Evolutionary conservation across 768 basidiomycete genomes (phyloP), one percentile per base, ranked within the genome.

Genomic region (Russula emetica): DNA sequence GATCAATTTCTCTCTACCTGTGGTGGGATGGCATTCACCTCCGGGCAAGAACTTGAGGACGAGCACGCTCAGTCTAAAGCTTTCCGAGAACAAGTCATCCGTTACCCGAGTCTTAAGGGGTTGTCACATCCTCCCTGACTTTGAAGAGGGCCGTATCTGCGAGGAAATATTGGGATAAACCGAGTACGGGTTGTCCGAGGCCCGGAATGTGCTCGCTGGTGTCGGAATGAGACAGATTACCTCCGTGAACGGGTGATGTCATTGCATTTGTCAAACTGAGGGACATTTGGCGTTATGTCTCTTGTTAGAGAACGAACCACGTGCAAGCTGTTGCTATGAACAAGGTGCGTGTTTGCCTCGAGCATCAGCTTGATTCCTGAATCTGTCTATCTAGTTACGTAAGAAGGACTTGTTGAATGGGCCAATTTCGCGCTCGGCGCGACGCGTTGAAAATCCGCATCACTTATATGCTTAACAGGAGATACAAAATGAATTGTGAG

Each of bases 231-330:
- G 79, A 92, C 88, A 3, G 86, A 90, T 55, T 89, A 95, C 74
- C 80, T 98, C 71, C 85, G 95, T 56, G 92, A 94, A 69, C 80
- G 75, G 88, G 98, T 28, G 88, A 90, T 70, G 87, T 84, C 55
- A 89, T 84, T 69, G 89, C 88, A 32, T 98, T 98, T 76, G 80
- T 85, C 69, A 90, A 90, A 75, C 82, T 98, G 67, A 88, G 93
- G 93, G 69, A 94, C 95, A 10, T 98, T 98, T 76, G 96, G 95
- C 1, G 94, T 98, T 50, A 96, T 98, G 20, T 90, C 88, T 13
- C 84, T 99, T 55, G 96, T 97, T 42, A 85, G 81, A 74, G 94
- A 97, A 76, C 83, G 82, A 69, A 79, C n/a, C 30, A 84, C 86
- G 5, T 90, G 92, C 20, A 83, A 85, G 65, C 78, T 98, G 51